Evolutionary conservation across 2,329 filamentous ascomycete species (phyloP).

Genomic region (Xylariales sp.): DNA sequence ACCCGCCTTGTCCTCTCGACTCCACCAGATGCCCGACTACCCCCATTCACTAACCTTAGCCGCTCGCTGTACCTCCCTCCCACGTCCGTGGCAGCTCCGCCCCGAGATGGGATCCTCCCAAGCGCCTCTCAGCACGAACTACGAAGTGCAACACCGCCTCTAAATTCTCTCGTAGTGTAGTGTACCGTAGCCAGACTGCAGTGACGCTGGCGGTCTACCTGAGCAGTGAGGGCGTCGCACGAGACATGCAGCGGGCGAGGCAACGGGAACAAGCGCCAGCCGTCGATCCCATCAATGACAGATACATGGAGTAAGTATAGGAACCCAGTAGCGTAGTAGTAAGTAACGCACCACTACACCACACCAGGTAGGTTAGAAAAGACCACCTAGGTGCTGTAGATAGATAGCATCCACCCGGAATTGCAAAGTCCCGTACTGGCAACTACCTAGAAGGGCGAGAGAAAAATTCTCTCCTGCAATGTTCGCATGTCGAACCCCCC

Average conservation of each 20-base stretch:
- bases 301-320: background rate
- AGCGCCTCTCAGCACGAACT: conserved; percentile 18
- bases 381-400: too few species aligned
- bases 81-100: conserved; percentile 24
- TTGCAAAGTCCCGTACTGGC: conserved; percentile 30
- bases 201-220: background rate
- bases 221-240: conserved; percentile 1
- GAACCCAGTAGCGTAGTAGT: background rate
- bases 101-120: conserved; percentile 20
- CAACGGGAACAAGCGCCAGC: conserved; percentile 10
- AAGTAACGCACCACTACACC: background rate
- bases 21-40: conserved; percentile 13
- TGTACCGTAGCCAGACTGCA: background rate
- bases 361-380: background rate
- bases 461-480: conserved; percentile 17
- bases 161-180: conserved; percentile 13
- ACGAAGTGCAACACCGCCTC: conserved; percentile 12
- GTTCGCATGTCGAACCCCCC: conserved; percentile 22
- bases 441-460: background rate
- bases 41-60: conserved; percentile 1
- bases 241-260: conserved; percentile 27
- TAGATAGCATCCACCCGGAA: conserved; percentile 12
- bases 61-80: conserved; percentile 17
- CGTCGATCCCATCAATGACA: conserved; percentile 22
- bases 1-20: background rate